phyloP scores from a whole-genome alignment of 129 eudicot genomes.

The Arctium lappa region DNA sequence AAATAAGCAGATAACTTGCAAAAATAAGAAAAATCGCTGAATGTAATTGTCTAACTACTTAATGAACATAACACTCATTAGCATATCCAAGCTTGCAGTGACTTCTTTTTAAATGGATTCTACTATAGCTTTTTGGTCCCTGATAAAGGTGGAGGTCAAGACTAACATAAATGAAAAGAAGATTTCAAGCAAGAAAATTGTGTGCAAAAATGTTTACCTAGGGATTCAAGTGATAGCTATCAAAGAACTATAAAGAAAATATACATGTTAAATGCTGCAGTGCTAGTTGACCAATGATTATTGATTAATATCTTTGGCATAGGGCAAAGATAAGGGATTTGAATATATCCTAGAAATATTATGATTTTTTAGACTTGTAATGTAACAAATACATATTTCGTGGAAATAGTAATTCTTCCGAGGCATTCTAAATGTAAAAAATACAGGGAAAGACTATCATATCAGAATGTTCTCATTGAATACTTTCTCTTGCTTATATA shows the following conservation, averaged over 20 bases:
- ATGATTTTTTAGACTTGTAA: too few relatives aligned
- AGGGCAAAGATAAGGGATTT: neutral
- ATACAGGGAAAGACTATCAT: neutral
- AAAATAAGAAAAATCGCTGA: neutral
- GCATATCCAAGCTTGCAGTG: neutral
- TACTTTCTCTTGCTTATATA: neutral
- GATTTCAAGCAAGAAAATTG: neutral
- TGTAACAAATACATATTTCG: neutral
- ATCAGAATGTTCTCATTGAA: conserved; percentile 1
- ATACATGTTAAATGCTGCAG: neutral
- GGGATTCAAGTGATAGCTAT: neutral
- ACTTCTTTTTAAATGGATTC: neutral
- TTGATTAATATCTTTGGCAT: neutral
- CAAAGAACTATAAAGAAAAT: neutral
- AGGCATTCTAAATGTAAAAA: neutral
- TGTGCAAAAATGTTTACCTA: neutral
- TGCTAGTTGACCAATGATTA: neutral
- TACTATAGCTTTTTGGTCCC: neutral
- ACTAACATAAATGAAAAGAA: neutral
- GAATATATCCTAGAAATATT: neutral
- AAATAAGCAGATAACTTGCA: conserved; percentile 7
- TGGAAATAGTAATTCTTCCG: neutral
- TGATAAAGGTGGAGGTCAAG: neutral
- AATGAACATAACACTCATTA: neutral
- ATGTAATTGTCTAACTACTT: neutral